Base-by-base conservation (phyloP, 2,329 filamentous ascomycete species). In the Botrytis galanthina region DNA sequence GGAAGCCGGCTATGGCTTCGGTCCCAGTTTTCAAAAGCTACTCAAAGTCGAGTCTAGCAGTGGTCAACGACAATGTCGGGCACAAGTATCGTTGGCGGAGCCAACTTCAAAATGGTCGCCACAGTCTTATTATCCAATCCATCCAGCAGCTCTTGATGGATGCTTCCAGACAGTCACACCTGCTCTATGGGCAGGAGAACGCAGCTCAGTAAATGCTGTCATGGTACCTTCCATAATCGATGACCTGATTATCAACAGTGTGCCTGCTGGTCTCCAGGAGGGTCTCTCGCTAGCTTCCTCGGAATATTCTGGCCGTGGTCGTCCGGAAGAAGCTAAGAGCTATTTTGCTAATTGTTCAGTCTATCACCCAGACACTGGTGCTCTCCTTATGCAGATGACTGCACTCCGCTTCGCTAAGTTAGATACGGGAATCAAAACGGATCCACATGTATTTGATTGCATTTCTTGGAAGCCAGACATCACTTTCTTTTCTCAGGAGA, bases 131-230 rank as follows among this genome's bases (percentile, higher is more conserved):
- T 82, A 83, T 71, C 51, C 72, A 4, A 71, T 83, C 46, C 82
- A 83, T 73, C 82, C 82, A 5, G 75, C 80, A 16, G 75, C 75
- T 10, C 74, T 83, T 5, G 82, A 83, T 72, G 73, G 67, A n/a
- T 78, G 74, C 51, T 72, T 81, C 12, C 82, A 81, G 35, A 78
- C 81, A 5, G 75, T 74, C 20, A 73, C 74, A 8, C 75, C 75
- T n/a, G 73, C 75, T 4, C 71, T 78, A 14, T 79, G 74, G 77
- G 71, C 72, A 32, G 77, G 77, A 42, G 71, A 76, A 42, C 18
- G 71, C 63, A 70, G 32, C n/a, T 75, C 67, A 73, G 79, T 72
- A 29, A 74, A 63, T 32, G 72, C 66, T 57, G 76, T 74, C 69
- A 74, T 74, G 37, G 79, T 74, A 46, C 79, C 71, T 16, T 78